Evolutionary conservation across 495 filamentous ascomycete genomes (phyloP), one percentile per base, ranked within the genome.

Genomic region (Neurospora sp.): DNA sequence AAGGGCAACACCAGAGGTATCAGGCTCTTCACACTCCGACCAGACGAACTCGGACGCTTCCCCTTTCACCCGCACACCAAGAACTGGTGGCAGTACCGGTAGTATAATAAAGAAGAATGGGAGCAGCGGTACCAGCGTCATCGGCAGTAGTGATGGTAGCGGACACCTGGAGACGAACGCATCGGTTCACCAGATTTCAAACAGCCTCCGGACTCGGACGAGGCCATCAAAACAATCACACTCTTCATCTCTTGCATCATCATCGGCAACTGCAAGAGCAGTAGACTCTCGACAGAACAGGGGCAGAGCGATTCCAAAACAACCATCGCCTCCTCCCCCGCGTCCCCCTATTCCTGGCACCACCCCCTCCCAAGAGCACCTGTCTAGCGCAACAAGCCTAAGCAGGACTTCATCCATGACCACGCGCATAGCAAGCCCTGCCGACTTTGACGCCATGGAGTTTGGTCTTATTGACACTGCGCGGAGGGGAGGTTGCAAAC

Each of bases 11-110:
- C 27, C 53, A 31, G 3, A 9, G 38, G 39, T 20, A 9, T 44
- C 39, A n/a, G 37, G 59, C 31, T 53, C 73, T 1, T 78, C 73
- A n/a, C 73, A 70, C 41, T 75, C 73, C 47, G 31, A 68, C 16
- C 22, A 69, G 3, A 71, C 61, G 31, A 81, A 77, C 22, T 37
- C 14, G 22, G 31, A 35, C 53, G 3, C 16, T 27, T 31, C 27
- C 14, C 12, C 14, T 35, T 65, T 65, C 27, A 65, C 6, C 12
- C 27, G 31, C 27, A 35, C 53, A 65, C 53, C 27, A 31, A 18
- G 53, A 35, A 31, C 27, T 3, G 53, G 22, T 65, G 53, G 31
- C 3, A 65, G 53, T 65, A 65, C 53, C 12, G 53, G 14, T 37
- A 65, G 53, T 5, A 35, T 35, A 14, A 65, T 65, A 35, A 65